phyloP scores from a whole-genome alignment of 148 eudicot species.

The Nepenthes gracilis region DNA sequence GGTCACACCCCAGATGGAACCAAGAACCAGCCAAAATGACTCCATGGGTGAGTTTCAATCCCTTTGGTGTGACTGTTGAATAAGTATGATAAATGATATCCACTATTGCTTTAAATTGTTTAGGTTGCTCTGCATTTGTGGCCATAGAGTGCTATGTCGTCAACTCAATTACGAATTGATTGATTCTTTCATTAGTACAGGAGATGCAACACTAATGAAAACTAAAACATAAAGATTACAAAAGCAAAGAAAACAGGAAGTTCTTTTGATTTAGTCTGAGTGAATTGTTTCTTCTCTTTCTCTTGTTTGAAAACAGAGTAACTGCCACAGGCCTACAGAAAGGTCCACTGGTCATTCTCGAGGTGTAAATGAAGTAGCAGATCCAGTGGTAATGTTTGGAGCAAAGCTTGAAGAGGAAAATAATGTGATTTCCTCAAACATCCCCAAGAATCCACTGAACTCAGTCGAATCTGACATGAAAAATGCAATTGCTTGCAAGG shows the following conservation, averaged over 20 bases:
- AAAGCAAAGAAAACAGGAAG: too few species aligned
- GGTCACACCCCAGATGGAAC: constrained; percentile 66
- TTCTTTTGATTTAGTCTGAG: too few species aligned
- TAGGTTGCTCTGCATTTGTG: too few species aligned
- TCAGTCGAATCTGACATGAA: constrained; percentile 27
- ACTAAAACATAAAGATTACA: too few species aligned
- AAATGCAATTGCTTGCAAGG: constrained; percentile 25
- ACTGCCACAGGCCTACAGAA: constrained; percentile 34
- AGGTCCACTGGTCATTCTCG: constrained; percentile 38
- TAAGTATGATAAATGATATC: not conserved
- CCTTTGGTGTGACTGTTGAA: not conserved
- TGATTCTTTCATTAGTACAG: too few species aligned
- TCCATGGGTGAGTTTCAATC: constrained; percentile 43
- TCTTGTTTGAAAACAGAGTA: not conserved
- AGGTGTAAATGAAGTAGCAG: constrained; percentile 24
- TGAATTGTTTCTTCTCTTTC: too few species aligned
- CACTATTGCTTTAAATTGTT: too few species aligned
- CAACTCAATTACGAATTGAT: too few species aligned
- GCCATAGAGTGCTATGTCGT: too few species aligned
- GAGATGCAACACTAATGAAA: too few species aligned
- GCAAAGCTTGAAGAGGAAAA: constrained; percentile 41
- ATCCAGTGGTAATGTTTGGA: constrained; percentile 31
- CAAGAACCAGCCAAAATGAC: constrained; percentile 45
- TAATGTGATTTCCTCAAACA: constrained; percentile 18
- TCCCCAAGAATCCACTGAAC: constrained; percentile 25